Base-by-base conservation (phyloP, 345 rosid species). In the Eucalyptus curtisii region DNA sequence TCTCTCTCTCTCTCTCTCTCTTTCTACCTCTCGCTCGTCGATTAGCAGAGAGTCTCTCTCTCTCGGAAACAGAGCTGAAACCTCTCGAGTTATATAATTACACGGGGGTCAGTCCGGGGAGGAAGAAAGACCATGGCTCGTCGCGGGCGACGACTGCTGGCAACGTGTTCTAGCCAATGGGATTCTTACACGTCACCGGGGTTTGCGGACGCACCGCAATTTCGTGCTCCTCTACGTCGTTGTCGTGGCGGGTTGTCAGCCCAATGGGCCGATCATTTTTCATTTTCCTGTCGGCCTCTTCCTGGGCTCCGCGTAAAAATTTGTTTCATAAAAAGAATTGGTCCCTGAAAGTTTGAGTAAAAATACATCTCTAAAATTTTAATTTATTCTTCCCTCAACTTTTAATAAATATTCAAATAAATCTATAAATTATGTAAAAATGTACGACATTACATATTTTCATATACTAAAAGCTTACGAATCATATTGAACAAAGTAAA, bases 81-180 rank as follows among this genome's bases (percentile, higher is more conserved):
- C 42, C 85, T 49, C 86, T 3, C 87, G 87, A 82, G 84, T 44
- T 76, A 5, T 76, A 5, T 55, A 27, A 10, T 11, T 20, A 11
- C 84, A 3, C 84, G 12, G 84, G 84, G 24, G 84, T 20, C 30
- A 6, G 84, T 6, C 47, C 33, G 86, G 42, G 88, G 27, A 86
- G 49, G 90, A 86, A 57, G 86, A 52, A 87, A 86, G 33, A 4
- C 89, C 88, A 49, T 5, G n/a, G 57, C 40, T 40, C 86, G 57
- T 49, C 88, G 19, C 61, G 20, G 53, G 24, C 40, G 40, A 37
- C 40, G 40, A 37, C 40, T 37, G 40, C 3, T 3, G n/a, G 89
- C 88, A 90, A 93, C 97, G 96, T 95, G 93, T 93, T 88, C 4
- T 30, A 2, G 7, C 99, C 97, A 97, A 95, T 97, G n/a, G 89